Evolutionary conservation across 2,329 filamentous ascomycete species (phyloP).

Genomic region (Fonsecaea monophora): DNA sequence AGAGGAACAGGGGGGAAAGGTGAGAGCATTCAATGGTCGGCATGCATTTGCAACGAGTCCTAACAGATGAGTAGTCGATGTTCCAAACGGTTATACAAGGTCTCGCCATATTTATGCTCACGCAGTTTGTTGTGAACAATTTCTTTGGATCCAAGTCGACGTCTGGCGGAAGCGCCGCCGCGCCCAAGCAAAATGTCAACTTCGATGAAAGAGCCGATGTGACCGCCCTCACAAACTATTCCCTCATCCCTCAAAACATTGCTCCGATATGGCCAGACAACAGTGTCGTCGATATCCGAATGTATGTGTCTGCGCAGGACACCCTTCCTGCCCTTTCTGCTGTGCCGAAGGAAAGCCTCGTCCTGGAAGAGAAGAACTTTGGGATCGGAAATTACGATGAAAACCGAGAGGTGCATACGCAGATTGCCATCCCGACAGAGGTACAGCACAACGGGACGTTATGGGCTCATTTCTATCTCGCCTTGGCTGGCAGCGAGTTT

Average conservation of each 20-base stretch:
- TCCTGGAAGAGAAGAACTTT: constrained; percentile 82
- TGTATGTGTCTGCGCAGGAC: constrained; percentile 81
- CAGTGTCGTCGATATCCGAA: constrained; percentile 77
- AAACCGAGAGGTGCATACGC: constrained; percentile 75
- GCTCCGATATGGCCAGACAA: constrained; percentile 88
- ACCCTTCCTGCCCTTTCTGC: constrained; percentile 71
- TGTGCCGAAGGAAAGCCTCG: constrained; percentile 70
- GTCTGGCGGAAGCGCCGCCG: constrained; percentile 35
- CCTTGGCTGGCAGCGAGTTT: constrained; percentile 73
- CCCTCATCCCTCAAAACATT: constrained; percentile 70
- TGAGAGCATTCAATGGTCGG: constrained; percentile 3
- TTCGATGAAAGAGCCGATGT: constrained; percentile 69
- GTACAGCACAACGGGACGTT: constrained; percentile 93
- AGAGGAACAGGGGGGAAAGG: constrained; percentile 33
- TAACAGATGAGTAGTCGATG: constrained; percentile 46
- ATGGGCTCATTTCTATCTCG: constrained; percentile 93
- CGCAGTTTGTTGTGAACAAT: constrained; percentile 64
- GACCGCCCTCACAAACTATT: constrained; percentile 66
- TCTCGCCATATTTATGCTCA: constrained; percentile 64
- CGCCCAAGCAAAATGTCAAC: constrained; percentile 59
- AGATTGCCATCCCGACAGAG: constrained; percentile 74
- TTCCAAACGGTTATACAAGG: constrained; percentile 59
- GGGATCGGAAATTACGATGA: constrained; percentile 80
- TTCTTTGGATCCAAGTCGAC: constrained; percentile 55
- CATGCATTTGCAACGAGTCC: background rate